A percentile compares a stretch with the other conserved stretches of the same genome.
Conservation (phyloP, 139 green algal species). For the Chlorella sorokiniana region DNA sequence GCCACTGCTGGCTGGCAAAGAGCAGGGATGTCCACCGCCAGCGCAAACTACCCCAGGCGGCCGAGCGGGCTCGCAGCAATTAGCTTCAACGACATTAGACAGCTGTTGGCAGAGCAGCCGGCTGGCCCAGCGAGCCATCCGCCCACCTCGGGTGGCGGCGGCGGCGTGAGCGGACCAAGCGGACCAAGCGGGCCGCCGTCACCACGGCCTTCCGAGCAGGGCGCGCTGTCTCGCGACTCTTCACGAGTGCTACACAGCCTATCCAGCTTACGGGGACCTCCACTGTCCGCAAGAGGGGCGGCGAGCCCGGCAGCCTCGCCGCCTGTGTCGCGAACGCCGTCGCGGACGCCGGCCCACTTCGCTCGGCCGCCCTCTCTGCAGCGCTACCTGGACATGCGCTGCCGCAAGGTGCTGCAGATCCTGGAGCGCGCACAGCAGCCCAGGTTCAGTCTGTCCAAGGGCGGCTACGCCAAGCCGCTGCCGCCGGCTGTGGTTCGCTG, state of each 20-base stretch:
- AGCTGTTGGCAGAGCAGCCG: background rate
- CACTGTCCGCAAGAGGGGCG: too few species aligned
- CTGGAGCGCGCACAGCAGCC: conserved; percentile 20
- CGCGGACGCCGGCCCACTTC: background rate
- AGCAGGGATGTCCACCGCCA: background rate
- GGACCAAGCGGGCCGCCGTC: too few species aligned
- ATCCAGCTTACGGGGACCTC: too few species aligned
- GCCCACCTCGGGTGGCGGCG: background rate
- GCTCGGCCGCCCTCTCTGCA: background rate
- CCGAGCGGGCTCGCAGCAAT: background rate
- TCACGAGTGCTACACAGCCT: too few species aligned
- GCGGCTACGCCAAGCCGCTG: background rate
- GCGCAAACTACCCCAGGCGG: background rate
- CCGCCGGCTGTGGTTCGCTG: conserved; percentile 10
- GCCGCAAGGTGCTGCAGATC: background rate
- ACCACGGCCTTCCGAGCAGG: too few species aligned
- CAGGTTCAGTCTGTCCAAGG: background rate
- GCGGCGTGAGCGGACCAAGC: background rate
- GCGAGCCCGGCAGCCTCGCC: background rate
- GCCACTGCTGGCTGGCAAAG: too few species aligned
- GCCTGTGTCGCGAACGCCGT: background rate
- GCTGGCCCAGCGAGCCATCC: background rate
- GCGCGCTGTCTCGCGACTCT: too few species aligned
- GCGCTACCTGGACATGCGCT: background rate
- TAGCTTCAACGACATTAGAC: background rate